A percentile compares a stretch with the other conserved stretches of the same genome.
These are phyloP conservation scores for Candida tunisiensis DNA, from an alignment of 1,139 yeast genomes.

Conservation along the genomic window DNA sequence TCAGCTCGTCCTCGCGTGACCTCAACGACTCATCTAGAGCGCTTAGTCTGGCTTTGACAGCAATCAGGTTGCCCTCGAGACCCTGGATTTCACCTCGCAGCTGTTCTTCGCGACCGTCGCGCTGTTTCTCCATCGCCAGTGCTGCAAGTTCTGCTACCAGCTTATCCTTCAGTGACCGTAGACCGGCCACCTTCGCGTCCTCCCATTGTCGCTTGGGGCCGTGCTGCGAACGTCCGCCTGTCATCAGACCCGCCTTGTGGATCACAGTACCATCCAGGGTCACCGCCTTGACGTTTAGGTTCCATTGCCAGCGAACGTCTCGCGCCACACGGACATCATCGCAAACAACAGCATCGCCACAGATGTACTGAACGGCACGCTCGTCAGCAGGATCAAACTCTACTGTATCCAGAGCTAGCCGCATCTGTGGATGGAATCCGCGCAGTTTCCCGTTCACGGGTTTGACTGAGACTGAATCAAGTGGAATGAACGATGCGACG, in stretches of 20 bases:
- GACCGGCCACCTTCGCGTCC: slow-evolving; percentile 29
- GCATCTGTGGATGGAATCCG: slow-evolving; percentile 29
- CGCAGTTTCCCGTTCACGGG: slow-evolving; percentile 41
- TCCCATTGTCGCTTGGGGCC: slow-evolving; percentile 2
- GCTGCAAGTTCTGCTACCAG: slow-evolving; percentile 36
- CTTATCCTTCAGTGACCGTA: slow-evolving; percentile 34
- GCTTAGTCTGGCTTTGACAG: no score
- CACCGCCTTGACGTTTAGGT: slow-evolving; percentile 51
- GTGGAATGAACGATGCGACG: slow-evolving; percentile 73
- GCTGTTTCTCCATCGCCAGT: slow-evolving; percentile 38
- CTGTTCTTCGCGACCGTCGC: no score
- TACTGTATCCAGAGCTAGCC: slow-evolving; percentile 51
- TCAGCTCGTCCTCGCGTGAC: slow-evolving; percentile 33
- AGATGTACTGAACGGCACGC: slow-evolving; percentile 64
- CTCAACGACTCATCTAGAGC: not conserved
- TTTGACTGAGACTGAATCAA: slow-evolving; percentile 56
- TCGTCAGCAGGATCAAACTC: slow-evolving; percentile 49
- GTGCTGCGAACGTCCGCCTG: slow-evolving; percentile 52
- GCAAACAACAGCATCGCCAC: slow-evolving; percentile 72
- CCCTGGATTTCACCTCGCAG: no score
- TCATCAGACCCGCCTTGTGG: slow-evolving; percentile 78
- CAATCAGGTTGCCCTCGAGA: no score
- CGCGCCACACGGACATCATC: slow-evolving; percentile 56
- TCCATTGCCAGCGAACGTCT: slow-evolving; percentile 49
- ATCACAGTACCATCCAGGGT: slow-evolving; percentile 75